Evolutionary conservation across 345 rosid species (phyloP), one percentile per base, ranked within the genome.

Genomic region (Arabis alpina): DNA sequence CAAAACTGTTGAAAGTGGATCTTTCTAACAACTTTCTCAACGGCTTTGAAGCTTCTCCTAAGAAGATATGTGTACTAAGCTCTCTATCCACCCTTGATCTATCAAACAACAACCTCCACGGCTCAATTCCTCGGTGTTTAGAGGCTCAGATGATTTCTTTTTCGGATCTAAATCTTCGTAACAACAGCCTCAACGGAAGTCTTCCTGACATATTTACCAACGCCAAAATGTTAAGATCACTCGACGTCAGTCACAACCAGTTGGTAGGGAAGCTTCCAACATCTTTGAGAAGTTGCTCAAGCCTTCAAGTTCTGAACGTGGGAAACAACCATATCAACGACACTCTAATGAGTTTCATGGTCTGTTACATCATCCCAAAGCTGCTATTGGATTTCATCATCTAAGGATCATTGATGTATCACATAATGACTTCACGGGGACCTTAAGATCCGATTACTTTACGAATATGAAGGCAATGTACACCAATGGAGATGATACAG

Each of bases 1-100:
- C 10, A 28, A 0, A 2, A 0, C 13, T 53, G 19, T 0, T 0
- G 0, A 0, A 0, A 2, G 15, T 53, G 10, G 0, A 6, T 12
- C 37, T 53, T n/a, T 53, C 16, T 6, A 27, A n/a, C 11, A 53
- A 53, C 39, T 53, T 39, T 28, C 10, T 53, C 19, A 27, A 2
- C 39, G 39, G 57, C 16, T 12, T 28, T 2, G n/a, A 28, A 13
- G 10, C 9, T 28, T 53, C 16, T 27, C 10, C 10, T 3, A 5
- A 2, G 39, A 6, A 19, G 28, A 3, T 56, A 56, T 56, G 44
- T 36, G 44, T 9, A 36, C 2, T 36, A 36, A 34, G 8, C 5
- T 10, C 28, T 34, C 44, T 36, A 36, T 0, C 2, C 1, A 0
- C 16, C 14, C 14, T 36, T 1, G 60, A 55, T 55, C n/a, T 55